These are phyloP conservation scores for Penicillium griseofulvum DNA, from an alignment of 2,329 filamentous ascomycete genomes.

Conservation along the genomic window DNA sequence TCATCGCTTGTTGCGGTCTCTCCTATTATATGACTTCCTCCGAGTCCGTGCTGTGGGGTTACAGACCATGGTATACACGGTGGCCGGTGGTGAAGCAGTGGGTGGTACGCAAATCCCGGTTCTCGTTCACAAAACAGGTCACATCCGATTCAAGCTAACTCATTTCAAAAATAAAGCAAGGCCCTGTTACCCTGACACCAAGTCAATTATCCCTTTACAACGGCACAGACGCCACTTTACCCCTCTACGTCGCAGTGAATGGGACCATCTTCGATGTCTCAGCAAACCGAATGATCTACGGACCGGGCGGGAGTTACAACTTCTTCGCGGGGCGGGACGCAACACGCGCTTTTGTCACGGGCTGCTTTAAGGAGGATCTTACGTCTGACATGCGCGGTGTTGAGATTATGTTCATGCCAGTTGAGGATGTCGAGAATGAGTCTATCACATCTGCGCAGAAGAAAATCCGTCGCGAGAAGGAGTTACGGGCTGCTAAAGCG, in stretches of 20 bases:
- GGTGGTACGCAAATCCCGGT: conserved; percentile 50
- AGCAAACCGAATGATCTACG: conserved; percentile 60
- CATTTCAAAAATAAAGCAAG: conserved; percentile 36
- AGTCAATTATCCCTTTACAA: conserved; percentile 71
- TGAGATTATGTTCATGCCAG: conserved; percentile 74
- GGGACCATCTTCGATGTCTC: conserved; percentile 65
- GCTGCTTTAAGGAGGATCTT: conserved; percentile 83
- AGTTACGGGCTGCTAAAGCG: conserved; percentile 62
- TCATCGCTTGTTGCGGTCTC: conserved; percentile 64
- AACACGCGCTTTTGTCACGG: conserved; percentile 83
- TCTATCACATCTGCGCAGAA: conserved; percentile 38
- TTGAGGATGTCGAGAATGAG: conserved; percentile 58
- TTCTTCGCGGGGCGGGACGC: conserved; percentile 87
- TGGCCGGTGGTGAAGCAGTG: conserved; percentile 59
- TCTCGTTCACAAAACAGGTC: background rate
- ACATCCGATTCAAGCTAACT: background rate
- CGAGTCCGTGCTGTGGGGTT: conserved; percentile 68
- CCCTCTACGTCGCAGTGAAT: conserved; percentile 85
- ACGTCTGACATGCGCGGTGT: conserved; percentile 82
- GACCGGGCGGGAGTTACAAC: conserved; percentile 80
- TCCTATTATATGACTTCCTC: conserved; percentile 75
- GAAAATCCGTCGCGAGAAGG: conserved; percentile 59
- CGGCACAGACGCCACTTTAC: conserved; percentile 69
- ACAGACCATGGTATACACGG: conserved; percentile 60
- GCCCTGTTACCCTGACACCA: conserved; percentile 70